phyloP scores from a whole-genome alignment of 169 alveolate genomes.

The Eimeria tenella region DNA sequence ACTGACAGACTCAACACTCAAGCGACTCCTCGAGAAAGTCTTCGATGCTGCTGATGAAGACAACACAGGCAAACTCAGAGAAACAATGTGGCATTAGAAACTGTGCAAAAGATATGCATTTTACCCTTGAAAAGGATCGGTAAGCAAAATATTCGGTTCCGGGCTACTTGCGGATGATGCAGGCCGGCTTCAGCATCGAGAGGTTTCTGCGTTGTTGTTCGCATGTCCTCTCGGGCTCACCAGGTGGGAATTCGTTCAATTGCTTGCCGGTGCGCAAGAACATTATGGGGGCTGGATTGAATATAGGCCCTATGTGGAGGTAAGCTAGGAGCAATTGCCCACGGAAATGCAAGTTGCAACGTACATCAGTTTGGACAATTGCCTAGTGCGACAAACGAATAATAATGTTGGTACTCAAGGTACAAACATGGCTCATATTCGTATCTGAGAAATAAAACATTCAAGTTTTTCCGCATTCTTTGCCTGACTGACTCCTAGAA shows the following conservation, averaged over 20 bases:
- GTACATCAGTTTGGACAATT: not conserved
- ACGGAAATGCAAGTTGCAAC: not conserved
- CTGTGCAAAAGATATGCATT: too few relatives aligned
- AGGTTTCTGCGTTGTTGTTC: conserved; percentile 67
- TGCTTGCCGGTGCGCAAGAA: conserved; percentile 79
- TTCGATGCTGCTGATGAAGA: conserved; percentile 77
- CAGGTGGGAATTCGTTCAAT: conserved; percentile 72
- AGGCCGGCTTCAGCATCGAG: conserved; percentile 74
- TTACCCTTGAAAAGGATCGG: too few relatives aligned
- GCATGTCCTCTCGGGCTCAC: conserved; percentile 77
- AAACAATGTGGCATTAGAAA: too few relatives aligned
- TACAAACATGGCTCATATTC: too few relatives aligned
- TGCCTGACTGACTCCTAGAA: not conserved
- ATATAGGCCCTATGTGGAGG: conserved; percentile 68
- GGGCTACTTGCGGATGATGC: not conserved
- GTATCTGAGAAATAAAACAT: too few relatives aligned
- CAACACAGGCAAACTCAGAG: conserved; percentile 47
- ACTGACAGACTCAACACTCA: conserved; percentile 26
- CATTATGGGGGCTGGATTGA: conserved; percentile 69
- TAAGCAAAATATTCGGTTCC: not conserved
- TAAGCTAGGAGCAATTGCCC: not conserved
- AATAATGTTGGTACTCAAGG: too few relatives aligned
- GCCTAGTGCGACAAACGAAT: too few relatives aligned
- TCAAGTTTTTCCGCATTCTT: not conserved
- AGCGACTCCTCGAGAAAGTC: conserved; percentile 66